A percentile compares a stretch with the other conserved stretches of the same genome.
Conservation (phyloP, 2,329 filamentous ascomycete species). For the Trichoderma koningiopsis region DNA sequence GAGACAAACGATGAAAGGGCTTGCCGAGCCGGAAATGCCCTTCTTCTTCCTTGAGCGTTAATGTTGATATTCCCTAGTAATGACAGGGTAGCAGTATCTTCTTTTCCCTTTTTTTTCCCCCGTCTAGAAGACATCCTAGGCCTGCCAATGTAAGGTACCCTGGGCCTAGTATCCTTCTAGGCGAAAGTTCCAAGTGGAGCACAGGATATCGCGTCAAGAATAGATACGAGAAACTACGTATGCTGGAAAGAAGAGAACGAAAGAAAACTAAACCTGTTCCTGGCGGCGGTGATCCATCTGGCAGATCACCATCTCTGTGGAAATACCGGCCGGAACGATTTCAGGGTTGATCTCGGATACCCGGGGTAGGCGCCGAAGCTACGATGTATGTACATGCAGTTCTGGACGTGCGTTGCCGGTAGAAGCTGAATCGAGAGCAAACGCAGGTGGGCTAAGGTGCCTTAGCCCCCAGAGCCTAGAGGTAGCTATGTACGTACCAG, state of each 20-base stretch:
- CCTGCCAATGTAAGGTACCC: neutral
- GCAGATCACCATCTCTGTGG: slow-evolving; percentile 15
- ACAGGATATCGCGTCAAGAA: neutral
- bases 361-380: neutral
- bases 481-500: neutral
- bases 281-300: slow-evolving; percentile 12
- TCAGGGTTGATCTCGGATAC: slow-evolving; percentile 8
- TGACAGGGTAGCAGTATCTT: neutral
- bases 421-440: neutral
- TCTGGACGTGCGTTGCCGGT: neutral
- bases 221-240: neutral
- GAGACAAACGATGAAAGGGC: neutral
- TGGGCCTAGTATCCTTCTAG: neutral
- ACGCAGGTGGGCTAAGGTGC: neutral
- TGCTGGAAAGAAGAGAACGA: neutral
- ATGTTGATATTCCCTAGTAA: neutral
- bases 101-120: neutral
- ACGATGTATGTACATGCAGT: neutral
- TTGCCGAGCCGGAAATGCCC: neutral
- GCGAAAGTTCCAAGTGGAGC: neutral
- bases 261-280: slow-evolving; percentile 21
- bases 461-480: neutral
- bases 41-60: neutral
- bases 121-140: neutral
- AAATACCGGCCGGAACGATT: slow-evolving; percentile 1